Evolutionary conservation across 805 yeast genomes (phyloP).

Genomic region (Saturnispora gosingensis): DNA sequence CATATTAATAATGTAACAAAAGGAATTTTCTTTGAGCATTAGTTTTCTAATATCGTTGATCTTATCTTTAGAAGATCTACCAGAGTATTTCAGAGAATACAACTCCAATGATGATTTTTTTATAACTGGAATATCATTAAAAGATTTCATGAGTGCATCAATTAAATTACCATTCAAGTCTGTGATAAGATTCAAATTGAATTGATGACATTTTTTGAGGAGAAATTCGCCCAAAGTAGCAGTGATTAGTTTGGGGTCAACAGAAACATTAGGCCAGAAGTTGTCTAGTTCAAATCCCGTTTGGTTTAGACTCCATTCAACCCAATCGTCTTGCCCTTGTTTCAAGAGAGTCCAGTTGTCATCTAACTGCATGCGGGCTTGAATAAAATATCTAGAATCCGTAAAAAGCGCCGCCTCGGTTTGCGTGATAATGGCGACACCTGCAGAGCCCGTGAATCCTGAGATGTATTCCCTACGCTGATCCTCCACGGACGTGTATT

Average conservation of each 20-base stretch:
- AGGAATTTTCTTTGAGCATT: slow-evolving; percentile 24
- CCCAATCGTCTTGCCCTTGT: slow-evolving; percentile 84
- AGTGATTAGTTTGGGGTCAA: slow-evolving; percentile 71
- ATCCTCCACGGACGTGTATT: slow-evolving; percentile 75
- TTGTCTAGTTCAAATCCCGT: slow-evolving; percentile 22
- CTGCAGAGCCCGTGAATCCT: slow-evolving; percentile 92
- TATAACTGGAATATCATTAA: slow-evolving; percentile 14
- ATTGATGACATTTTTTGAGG: slow-evolving; percentile 23
- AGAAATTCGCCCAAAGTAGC: slow-evolving; percentile 37
- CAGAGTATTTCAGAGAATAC: slow-evolving; percentile 33
- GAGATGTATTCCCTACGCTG: slow-evolving; percentile 75
- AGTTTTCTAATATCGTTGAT: slow-evolving; percentile 24
- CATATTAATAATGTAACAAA: slow-evolving; percentile 42
- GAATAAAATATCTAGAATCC: slow-evolving; percentile 90
- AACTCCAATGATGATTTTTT: slow-evolving; percentile 22
- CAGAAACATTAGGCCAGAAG: slow-evolving; percentile 45
- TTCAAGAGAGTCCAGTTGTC: slow-evolving; percentile 70
- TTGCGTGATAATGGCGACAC: slow-evolving; percentile 73
- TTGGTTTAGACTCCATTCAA: slow-evolving; percentile 59
- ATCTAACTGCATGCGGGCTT: slow-evolving; percentile 79
- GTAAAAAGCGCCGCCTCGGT: slow-evolving; percentile 73
- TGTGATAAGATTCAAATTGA: slow-evolving; percentile 39
- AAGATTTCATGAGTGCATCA: slow-evolving; percentile 58
- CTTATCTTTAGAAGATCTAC: slow-evolving; percentile 32
- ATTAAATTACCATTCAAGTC: slow-evolving; percentile 54